These are phyloP conservation scores for Aspergillus tanneri DNA, from an alignment of 2,329 filamentous ascomycete genomes.

Conservation along the genomic window DNA sequence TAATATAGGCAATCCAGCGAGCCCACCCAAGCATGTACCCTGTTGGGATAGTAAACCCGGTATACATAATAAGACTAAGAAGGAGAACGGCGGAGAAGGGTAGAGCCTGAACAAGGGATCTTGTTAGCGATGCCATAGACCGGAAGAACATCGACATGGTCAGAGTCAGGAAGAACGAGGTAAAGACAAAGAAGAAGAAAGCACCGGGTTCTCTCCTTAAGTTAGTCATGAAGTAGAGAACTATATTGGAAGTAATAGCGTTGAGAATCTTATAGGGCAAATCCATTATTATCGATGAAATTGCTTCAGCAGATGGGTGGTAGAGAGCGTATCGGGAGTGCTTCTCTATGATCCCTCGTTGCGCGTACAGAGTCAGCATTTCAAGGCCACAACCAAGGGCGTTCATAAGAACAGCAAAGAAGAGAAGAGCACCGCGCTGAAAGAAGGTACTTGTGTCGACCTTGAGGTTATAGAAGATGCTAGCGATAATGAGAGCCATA, in stretches of 20 bases:
- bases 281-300: constrained; percentile 14
- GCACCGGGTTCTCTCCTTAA: constrained; percentile 70
- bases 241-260: constrained; percentile 69
- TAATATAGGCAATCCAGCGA: constrained; percentile 75
- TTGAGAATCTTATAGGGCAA: constrained; percentile 74
- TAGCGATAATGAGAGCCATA: constrained; percentile 72
- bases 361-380: constrained; percentile 17
- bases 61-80: constrained; percentile 42
- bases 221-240: constrained; percentile 81
- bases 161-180: constrained; percentile 55
- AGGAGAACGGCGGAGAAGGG: constrained; percentile 51
- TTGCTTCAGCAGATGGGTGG: constrained; percentile 11
- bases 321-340: constrained; percentile 18
- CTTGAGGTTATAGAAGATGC: constrained; percentile 70
- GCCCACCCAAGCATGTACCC: constrained; percentile 71
- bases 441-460: constrained; percentile 69
- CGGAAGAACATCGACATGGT: constrained; percentile 81
- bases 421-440: constrained; percentile 64
- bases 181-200: constrained; percentile 72
- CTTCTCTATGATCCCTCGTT: constrained; percentile 18
- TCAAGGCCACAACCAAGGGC: constrained; percentile 74
- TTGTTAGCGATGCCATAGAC: constrained; percentile 70
- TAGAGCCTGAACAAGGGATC: constrained; percentile 56
- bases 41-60: constrained; percentile 43
- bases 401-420: constrained; percentile 81